Base-by-base conservation (phyloP, 805 yeast species). In the Metschnikowia sp. region DNA sequence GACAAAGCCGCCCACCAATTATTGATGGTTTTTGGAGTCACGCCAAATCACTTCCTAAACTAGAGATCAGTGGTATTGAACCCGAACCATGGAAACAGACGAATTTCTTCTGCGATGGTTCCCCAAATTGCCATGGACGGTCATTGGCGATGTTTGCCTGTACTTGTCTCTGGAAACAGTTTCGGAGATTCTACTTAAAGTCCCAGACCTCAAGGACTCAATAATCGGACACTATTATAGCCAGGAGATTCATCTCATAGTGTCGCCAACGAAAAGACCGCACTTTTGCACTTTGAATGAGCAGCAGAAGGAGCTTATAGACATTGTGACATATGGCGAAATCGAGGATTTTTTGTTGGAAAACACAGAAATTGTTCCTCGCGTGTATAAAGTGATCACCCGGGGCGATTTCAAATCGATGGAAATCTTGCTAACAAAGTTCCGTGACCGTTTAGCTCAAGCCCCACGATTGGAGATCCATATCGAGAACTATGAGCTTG, bases 391-490 rank as follows among this genome's bases (percentile, higher is more conserved):
- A 29, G 48, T 69, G 31, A 47, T 63, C 32, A 58, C 67, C 30
- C 68, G 70, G 19, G 62, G 62, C 15, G 73, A 69, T 46, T 64
- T 64, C 49, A 47, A 48, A 18, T 61, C 69, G 6, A 48, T 69
- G 48, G 56, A 51, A 31, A 55, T 54, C 2, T 47, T 70, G 19
- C 53, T 70, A 37, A 40, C 37, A 4, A 46, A 53, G n/a, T 62
- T 58, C 42, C 39, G 58, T 15, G 47, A 40, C 1, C 40, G 64
- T 15, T 48, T 68, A 8, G 30, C 26, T 4, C 39, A 48, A 10
- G 49, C 56, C 2, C 41, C 40, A 2, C 28, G 46, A n/a, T 44
- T 70, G n/a, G 69, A 67, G 32, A 48, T 70, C 10, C 46, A 62
- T 8, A 42, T 69, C 7, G 74, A 68, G 28, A 57, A 61, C 22